Evolutionary conservation across 106 monocot species (phyloP).

Genomic region (Apostasia shenzhenica): DNA sequence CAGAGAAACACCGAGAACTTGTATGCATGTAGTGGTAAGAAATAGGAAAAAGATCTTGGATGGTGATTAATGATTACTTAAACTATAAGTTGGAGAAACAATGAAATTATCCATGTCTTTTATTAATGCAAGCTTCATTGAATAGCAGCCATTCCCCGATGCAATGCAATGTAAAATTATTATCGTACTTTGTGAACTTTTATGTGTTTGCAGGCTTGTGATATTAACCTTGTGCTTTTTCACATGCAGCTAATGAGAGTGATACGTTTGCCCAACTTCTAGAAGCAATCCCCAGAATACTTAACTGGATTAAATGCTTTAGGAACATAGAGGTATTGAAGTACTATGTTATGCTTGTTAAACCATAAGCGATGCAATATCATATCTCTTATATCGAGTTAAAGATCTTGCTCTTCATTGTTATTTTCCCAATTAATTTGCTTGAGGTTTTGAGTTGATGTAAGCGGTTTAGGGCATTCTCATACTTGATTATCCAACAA

Average conservation of each 20-base stretch:
- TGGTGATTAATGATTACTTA: too few species aligned
- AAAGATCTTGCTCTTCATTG: neutral
- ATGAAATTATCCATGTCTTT: neutral
- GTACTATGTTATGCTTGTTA: neutral
- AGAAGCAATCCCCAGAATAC: constrained; percentile 65
- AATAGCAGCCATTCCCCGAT: neutral
- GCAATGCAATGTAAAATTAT: neutral
- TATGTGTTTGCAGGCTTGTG: neutral
- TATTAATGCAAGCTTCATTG: neutral
- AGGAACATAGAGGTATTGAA: constrained; percentile 32
- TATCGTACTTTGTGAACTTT: neutral
- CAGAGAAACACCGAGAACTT: constrained; percentile 72
- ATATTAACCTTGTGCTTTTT: constrained; percentile 5
- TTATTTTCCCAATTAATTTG: neutral
- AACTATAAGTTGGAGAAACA: too few species aligned
- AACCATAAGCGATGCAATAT: neutral
- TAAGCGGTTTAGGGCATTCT: neutral
- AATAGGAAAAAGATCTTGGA: neutral
- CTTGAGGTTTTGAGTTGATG: neutral
- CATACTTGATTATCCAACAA: neutral
- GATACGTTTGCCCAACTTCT: constrained; percentile 37
- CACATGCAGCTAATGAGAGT: constrained; percentile 55
- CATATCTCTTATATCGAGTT: neutral
- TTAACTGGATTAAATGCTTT: constrained; percentile 68
- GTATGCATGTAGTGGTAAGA: constrained; percentile 83